These are phyloP conservation scores for Penicillium corylophilum DNA, from an alignment of 2,329 filamentous ascomycete genomes.

Conservation along the genomic window DNA sequence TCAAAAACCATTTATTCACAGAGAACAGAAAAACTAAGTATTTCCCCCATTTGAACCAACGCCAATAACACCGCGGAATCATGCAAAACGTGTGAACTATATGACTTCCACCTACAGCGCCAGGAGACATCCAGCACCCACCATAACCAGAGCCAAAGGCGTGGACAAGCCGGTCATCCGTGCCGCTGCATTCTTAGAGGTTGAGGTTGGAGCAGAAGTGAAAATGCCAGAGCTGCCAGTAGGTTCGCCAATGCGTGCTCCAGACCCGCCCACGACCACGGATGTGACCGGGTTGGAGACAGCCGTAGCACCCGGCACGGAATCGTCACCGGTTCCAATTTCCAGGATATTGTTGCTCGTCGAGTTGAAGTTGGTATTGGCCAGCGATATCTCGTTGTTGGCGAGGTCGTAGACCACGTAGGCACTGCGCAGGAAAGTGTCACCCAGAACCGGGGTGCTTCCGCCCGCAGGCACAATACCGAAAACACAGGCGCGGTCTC, in stretches of 20 bases:
- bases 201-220: conserved; percentile 18
- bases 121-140: conserved; percentile 24
- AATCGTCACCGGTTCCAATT: conserved; percentile 50
- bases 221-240: conserved; percentile 15
- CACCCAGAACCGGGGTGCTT: conserved; percentile 54
- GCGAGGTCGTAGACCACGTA: conserved; percentile 63
- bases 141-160: conserved; percentile 22
- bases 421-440: conserved; percentile 62
- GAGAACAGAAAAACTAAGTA: conserved; percentile 5
- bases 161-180: conserved; percentile 15
- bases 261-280: conserved; percentile 43
- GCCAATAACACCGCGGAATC: conserved; percentile 10
- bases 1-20: not conserved
- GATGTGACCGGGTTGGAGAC: conserved; percentile 53
- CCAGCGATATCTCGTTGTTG: conserved; percentile 61
- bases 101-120: conserved; percentile 10
- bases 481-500: conserved; percentile 42
- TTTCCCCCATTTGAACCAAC: conserved; percentile 3
- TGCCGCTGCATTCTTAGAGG: conserved; percentile 17
- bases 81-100: conserved; percentile 5
- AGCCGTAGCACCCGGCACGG: conserved; percentile 54
- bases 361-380: conserved; percentile 61
- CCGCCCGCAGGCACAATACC: conserved; percentile 53
- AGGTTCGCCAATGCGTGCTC: conserved; percentile 42
- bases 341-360: conserved; percentile 52